These are phyloP conservation scores for Starmerella riodocensis DNA, from an alignment of 805 yeast genomes.

Conservation along the genomic window DNA sequence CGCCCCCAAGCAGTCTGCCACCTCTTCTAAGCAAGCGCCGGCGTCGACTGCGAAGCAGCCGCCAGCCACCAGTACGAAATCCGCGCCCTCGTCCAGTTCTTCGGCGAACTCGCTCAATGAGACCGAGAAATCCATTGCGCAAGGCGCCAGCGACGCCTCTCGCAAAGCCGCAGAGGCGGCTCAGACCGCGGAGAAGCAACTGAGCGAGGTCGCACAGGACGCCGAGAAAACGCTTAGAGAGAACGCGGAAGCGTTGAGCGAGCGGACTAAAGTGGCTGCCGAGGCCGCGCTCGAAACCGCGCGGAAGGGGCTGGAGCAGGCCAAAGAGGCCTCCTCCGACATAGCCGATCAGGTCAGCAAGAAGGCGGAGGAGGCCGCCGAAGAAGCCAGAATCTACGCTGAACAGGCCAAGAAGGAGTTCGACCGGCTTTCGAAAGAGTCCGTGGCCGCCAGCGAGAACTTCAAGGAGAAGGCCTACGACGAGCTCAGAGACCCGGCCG, in stretches of 20 bases:
- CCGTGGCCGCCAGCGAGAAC: constrained; percentile 12
- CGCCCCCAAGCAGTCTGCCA: too few relatives aligned
- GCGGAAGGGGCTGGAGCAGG: constrained; percentile 6
- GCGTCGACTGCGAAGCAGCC: too few relatives aligned
- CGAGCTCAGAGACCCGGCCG: constrained; percentile 23
- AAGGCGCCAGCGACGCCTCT: constrained; percentile 1
- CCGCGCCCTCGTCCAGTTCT: too few relatives aligned
- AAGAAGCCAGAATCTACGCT: constrained; percentile 12
- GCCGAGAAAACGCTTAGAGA: constrained; percentile 2
- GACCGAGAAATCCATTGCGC: neutral
- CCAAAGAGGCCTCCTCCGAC: constrained; percentile 15
- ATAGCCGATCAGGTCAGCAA: constrained; percentile 18
- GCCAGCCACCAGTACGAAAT: too few relatives aligned
- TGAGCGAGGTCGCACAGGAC: constrained; percentile 1
- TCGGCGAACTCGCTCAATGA: neutral
- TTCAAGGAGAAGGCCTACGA: constrained; percentile 19
- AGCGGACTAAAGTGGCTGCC: constrained; percentile 6
- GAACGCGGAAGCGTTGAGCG: too few relatives aligned
- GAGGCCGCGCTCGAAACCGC: constrained; percentile 8
- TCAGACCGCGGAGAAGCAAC: constrained; percentile 1
- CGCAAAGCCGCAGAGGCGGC: constrained; percentile 2
- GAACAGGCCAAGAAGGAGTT: constrained; percentile 15
- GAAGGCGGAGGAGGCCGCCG: constrained; percentile 12
- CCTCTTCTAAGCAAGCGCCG: too few relatives aligned
- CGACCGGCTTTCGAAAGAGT: constrained; percentile 13